Evolutionary conservation across 257 asterid species (phyloP).

Genomic region (Fraxinus excelsior): DNA sequence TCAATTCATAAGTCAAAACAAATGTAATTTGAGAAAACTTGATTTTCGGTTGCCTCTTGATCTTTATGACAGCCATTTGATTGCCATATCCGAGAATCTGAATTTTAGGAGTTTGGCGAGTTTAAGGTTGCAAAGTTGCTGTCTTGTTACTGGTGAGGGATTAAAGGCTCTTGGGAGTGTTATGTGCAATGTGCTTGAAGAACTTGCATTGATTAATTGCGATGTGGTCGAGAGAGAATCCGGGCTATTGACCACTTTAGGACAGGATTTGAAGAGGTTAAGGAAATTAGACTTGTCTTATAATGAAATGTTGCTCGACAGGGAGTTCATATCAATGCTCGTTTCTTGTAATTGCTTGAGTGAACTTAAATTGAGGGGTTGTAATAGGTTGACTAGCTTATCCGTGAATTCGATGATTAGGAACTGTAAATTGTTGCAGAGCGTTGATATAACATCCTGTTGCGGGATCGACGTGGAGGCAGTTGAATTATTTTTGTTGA

Average conservation of each 20-base stretch:
- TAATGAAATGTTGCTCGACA: constrained; percentile 64
- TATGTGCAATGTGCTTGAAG: constrained; percentile 42
- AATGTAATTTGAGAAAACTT: constrained; percentile 44
- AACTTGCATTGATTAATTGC: constrained; percentile 67
- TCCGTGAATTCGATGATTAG: constrained; percentile 35
- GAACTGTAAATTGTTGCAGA: constrained; percentile 49
- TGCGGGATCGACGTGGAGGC: constrained; percentile 45
- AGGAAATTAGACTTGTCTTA: constrained; percentile 73
- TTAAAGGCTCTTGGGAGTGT: constrained; percentile 46
- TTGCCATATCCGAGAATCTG: constrained; percentile 55
- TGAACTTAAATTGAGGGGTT: constrained; percentile 74
- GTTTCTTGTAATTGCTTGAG: constrained; percentile 53
- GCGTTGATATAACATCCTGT: constrained; percentile 56
- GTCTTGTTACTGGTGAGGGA: constrained; percentile 76
- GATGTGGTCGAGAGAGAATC: constrained; percentile 64
- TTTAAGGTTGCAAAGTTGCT: constrained; percentile 68
- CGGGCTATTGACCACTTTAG: constrained; percentile 62
- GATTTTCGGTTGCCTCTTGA: constrained; percentile 83
- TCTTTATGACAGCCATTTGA: constrained; percentile 64
- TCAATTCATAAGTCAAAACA: constrained; percentile 54
- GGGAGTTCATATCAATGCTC: constrained; percentile 67
- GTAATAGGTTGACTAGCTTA: constrained; percentile 45
- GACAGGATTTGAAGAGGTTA: constrained; percentile 62
- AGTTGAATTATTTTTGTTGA: constrained; percentile 49
- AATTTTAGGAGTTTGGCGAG: constrained; percentile 50